phyloP scores from a whole-genome alignment of 176 grass and related monocot genomes.

The Cymbopogon citratus region DNA sequence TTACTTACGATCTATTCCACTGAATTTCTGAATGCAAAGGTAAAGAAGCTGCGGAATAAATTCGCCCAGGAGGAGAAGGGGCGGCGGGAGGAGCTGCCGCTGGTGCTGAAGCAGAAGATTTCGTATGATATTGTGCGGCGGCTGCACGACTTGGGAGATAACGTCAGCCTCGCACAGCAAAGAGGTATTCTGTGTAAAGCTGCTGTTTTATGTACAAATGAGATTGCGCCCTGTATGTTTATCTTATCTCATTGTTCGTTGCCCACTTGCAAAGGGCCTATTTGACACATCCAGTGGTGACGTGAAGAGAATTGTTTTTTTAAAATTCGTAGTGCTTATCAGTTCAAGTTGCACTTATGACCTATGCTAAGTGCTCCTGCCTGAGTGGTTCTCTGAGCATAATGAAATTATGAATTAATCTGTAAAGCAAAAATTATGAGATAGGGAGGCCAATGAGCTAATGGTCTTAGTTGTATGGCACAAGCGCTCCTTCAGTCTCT shows the following conservation, averaged over 20 bases:
- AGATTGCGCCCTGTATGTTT: not conserved
- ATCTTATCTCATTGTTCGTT: not conserved
- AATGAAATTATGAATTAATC: not conserved
- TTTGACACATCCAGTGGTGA: not conserved
- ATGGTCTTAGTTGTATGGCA: not conserved
- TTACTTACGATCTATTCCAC: not conserved
- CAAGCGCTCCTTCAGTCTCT: not conserved
- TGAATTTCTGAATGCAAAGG: slow-evolving; percentile 31
- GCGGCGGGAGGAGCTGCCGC: slow-evolving; percentile 50
- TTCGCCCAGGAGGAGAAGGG: slow-evolving; percentile 45
- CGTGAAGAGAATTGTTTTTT: not conserved
- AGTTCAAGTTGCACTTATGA: not conserved
- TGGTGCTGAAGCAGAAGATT: slow-evolving; percentile 63
- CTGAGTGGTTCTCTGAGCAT: not conserved
- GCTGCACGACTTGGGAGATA: slow-evolving; percentile 40
- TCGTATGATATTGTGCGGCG: slow-evolving; percentile 50
- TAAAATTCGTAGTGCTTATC: not conserved
- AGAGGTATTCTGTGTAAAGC: slow-evolving; percentile 39
- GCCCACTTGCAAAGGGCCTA: not conserved
- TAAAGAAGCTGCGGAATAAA: slow-evolving; percentile 57
- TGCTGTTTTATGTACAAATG: not conserved
- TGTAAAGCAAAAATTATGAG: not conserved
- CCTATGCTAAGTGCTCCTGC: not conserved
- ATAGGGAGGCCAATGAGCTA: not conserved
- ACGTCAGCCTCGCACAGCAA: slow-evolving; percentile 44